Percentiles rank a stretch among this genome's conserved stretches.
These are phyloP conservation scores for Zarea fungicola DNA, from an alignment of 2,329 filamentous ascomycete species.

Conservation along the genomic window DNA sequence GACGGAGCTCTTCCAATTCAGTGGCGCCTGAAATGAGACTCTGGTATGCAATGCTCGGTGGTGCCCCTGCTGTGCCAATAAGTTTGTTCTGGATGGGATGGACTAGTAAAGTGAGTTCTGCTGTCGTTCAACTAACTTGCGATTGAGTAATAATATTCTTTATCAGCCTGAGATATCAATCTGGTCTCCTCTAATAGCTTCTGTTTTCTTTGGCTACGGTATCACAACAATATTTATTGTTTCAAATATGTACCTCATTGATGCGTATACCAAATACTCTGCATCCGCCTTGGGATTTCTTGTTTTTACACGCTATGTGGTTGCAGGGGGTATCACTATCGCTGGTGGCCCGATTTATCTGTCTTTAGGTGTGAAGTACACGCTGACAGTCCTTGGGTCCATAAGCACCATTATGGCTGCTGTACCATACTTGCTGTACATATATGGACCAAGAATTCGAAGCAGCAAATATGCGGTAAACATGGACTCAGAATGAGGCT, in stretches of 20 bases:
- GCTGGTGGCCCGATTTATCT: not conserved
- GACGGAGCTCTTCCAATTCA: not conserved
- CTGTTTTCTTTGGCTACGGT: slow-evolving; percentile 39
- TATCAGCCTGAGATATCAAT: slow-evolving; percentile 32
- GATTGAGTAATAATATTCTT: not conserved
- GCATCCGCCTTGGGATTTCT: not conserved
- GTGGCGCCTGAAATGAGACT: slow-evolving; percentile 33
- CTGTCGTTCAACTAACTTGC: slow-evolving; percentile 20
- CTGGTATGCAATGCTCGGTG: slow-evolving; percentile 38
- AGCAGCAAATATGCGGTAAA: not conserved
- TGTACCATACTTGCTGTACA: not conserved
- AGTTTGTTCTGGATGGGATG: slow-evolving; percentile 48
- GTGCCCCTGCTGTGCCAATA: slow-evolving; percentile 36
- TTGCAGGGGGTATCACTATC: not conserved
- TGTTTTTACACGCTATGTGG: not conserved
- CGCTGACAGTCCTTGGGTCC: not conserved
- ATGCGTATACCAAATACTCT: not conserved
- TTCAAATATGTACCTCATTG: not conserved
- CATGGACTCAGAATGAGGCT: too few species aligned
- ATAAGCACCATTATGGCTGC: not conserved
- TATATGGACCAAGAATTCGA: not conserved
- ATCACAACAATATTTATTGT: slow-evolving; percentile 24
- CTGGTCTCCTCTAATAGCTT: slow-evolving; percentile 40
- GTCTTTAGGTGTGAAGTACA: not conserved
- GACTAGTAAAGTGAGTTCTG: slow-evolving; percentile 24